Percentiles rank a stretch among this genome's conserved stretches.
These are phyloP conservation scores for Lepraria neglecta DNA, from an alignment of 495 filamentous ascomycete species.

Conservation along the genomic window DNA sequence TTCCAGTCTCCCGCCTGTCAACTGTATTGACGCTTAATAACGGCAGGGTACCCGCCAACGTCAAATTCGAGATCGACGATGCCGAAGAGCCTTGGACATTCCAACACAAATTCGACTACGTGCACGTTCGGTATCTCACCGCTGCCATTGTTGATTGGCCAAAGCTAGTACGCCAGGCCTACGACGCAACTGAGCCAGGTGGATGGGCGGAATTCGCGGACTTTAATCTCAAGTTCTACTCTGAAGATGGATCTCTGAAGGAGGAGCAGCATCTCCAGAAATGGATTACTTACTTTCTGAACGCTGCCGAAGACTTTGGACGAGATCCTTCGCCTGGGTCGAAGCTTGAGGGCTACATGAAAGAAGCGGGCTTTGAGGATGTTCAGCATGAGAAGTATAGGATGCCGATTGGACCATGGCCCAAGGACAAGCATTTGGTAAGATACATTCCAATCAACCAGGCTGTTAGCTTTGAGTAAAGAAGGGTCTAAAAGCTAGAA, in stretches of 20 bases:
- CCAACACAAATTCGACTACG: conserved; percentile 45
- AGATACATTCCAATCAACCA: neutral
- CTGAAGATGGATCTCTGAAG: conserved; percentile 29
- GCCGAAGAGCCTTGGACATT: conserved; percentile 44
- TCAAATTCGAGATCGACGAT: conserved; percentile 58
- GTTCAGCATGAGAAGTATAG: conserved; percentile 23
- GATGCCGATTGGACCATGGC: conserved; percentile 31
- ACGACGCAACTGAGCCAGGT: conserved; percentile 28
- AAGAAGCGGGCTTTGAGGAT: conserved; percentile 29
- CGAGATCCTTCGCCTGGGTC: conserved; percentile 24
- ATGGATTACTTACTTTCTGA: conserved; percentile 18
- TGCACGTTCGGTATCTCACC: conserved; percentile 44
- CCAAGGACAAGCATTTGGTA: conserved; percentile 31
- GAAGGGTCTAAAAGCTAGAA: neutral
- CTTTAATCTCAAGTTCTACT: conserved; percentile 29
- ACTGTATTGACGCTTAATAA: neutral
- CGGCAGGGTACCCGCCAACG: conserved; percentile 47
- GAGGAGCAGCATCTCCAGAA: neutral
- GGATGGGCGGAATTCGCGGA: conserved; percentile 33
- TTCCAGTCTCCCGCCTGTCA: neutral
- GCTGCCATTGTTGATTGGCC: conserved; percentile 47
- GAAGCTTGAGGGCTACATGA: conserved; percentile 25
- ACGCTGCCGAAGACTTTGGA: conserved; percentile 11
- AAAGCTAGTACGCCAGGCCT: conserved; percentile 32
- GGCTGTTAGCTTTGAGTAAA: neutral